phyloP scores from a whole-genome alignment of 192 early-diverging fungal species.

The Cetraspora pellucida region DNA sequence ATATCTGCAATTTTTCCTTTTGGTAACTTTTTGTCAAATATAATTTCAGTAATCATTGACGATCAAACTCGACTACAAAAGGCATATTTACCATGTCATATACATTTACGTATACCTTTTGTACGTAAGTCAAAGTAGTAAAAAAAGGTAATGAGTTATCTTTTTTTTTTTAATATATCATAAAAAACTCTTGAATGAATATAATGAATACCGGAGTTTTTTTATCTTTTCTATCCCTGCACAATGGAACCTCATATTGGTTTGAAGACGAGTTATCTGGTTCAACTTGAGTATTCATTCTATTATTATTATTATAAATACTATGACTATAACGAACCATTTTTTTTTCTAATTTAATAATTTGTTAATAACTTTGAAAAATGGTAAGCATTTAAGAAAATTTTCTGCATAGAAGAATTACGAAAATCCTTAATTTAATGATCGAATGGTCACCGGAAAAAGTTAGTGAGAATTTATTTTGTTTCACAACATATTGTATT shows the following conservation, averaged over 20 bases:
- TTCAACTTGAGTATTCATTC: too few species aligned
- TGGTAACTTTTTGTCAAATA: slow-evolving; percentile 36
- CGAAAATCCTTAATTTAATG: too few species aligned
- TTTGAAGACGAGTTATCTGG: too few species aligned
- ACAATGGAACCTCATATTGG: neutral
- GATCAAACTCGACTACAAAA: neutral
- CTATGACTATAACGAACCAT: too few species aligned
- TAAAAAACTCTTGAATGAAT: neutral
- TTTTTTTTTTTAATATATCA: neutral
- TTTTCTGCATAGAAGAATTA: too few species aligned
- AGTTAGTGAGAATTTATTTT: too few species aligned
- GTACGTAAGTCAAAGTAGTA: neutral
- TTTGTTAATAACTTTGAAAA: too few species aligned
- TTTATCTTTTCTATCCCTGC: neutral
- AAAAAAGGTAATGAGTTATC: neutral
- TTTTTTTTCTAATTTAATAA: too few species aligned
- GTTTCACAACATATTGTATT: too few species aligned
- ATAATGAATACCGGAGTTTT: neutral
- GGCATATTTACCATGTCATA: slow-evolving; percentile 46
- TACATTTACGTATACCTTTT: slow-evolving; percentile 46
- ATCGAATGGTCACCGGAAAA: too few species aligned
- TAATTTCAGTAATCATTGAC: neutral
- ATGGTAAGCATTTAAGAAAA: too few species aligned
- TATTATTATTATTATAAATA: too few species aligned
- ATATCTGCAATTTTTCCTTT: slow-evolving; percentile 39